These are phyloP conservation scores for Mycosphaerella sp. DNA, from an alignment of 2,329 filamentous ascomycete genomes.

Conservation along the genomic window DNA sequence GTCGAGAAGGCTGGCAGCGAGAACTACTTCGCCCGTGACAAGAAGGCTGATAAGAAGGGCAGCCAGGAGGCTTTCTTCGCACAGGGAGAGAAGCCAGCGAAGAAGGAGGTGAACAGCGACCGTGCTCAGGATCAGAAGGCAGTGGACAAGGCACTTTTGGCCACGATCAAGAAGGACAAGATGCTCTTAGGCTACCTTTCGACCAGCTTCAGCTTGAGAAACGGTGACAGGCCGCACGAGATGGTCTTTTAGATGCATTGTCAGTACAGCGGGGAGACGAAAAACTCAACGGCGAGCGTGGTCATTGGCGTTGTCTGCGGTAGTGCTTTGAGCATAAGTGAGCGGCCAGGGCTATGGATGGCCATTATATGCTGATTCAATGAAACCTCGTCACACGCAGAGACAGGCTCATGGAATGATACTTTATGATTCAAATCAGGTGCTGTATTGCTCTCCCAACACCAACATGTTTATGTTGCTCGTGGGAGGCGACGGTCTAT, in stretches of 20 bases:
- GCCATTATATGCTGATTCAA: conserved; percentile 15
- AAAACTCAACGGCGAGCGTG: conserved; percentile 20
- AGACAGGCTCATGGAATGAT: conserved; percentile 11
- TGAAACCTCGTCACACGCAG: conserved; percentile 15
- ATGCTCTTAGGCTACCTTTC: conserved; percentile 89
- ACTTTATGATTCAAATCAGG: conserved; percentile 7
- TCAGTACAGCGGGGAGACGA: conserved; percentile 13
- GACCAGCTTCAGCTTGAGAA: conserved; percentile 96
- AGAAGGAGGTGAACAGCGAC: conserved; percentile 91
- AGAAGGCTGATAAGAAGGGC: conserved; percentile 86
- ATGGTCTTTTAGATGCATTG: conserved; percentile 82
- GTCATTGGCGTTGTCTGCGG: conserved; percentile 18
- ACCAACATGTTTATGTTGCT: not conserved
- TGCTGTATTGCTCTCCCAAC: not conserved
- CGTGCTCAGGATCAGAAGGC: conserved; percentile 97
- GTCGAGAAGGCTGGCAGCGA: conserved; percentile 71
- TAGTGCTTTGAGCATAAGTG: conserved; percentile 16
- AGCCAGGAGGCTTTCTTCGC: conserved; percentile 97
- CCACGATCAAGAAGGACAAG: conserved; percentile 97
- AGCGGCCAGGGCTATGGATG: conserved; percentile 7
- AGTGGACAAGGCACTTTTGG: conserved; percentile 91
- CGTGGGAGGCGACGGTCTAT: too few species aligned
- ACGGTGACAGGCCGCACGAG: conserved; percentile 99
- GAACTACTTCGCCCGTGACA: conserved; percentile 97
- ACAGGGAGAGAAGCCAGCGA: conserved; percentile 97